Conservation (phyloP, 371 early-diverging fungal species). For the Rhizopus delemar region DNA sequence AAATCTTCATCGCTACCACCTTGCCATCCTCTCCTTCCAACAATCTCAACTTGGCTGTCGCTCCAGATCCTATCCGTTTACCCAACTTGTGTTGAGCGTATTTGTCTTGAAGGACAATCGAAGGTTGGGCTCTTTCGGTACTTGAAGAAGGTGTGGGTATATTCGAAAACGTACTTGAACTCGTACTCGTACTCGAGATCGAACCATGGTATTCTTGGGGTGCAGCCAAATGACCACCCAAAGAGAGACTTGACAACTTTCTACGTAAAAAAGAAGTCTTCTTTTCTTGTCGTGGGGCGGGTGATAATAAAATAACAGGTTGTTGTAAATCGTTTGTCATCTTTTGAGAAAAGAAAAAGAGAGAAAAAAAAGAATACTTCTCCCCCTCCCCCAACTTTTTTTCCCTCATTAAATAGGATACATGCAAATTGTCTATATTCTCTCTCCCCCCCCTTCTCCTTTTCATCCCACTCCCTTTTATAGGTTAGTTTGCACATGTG, state of each 20-base stretch:
- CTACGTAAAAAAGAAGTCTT: slow-evolving; percentile 13
- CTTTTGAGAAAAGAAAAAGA: too few relatives aligned
- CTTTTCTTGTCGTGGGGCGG: slow-evolving; percentile 9
- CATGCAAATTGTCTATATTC: too few relatives aligned
- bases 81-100: slow-evolving; percentile 26
- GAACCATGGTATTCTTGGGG: not conserved
- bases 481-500: too few relatives aligned
- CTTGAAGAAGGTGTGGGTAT: slow-evolving; percentile 18
- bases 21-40: slow-evolving; percentile 7
- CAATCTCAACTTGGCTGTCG: slow-evolving; percentile 33
- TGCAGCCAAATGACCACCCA: not conserved
- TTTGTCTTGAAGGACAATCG: slow-evolving; percentile 25
- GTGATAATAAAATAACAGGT: slow-evolving; percentile 27
- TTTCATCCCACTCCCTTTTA: too few relatives aligned
- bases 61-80: slow-evolving; percentile 28
- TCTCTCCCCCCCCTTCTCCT: too few relatives aligned
- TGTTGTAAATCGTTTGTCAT: not conserved
- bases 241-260: slow-evolving; percentile 22
- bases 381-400: too few relatives aligned
- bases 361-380: too few relatives aligned
- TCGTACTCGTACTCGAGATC: slow-evolving; percentile 7
- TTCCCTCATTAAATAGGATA: too few relatives aligned
- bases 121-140: slow-evolving; percentile 19
- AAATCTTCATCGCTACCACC: slow-evolving; percentile 50
- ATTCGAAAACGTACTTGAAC: slow-evolving; percentile 20